Evolutionary conservation across 176 grass and related monocot genomes (phyloP).

Genomic region (Metroxylon sagu): DNA sequence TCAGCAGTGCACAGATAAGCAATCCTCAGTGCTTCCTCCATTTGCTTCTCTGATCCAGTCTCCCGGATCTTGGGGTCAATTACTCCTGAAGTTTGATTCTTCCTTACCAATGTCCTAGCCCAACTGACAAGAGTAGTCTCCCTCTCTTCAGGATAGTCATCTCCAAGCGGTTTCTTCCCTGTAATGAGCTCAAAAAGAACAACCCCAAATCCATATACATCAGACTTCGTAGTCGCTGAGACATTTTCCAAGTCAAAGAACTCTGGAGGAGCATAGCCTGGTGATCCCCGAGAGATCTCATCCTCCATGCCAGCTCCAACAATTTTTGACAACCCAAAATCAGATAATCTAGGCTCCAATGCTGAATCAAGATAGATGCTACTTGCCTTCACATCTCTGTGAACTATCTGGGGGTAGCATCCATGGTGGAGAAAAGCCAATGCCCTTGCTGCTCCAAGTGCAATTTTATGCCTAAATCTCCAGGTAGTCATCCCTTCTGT

Average conservation of each 20-base stretch:
- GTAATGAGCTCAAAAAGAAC: slow-evolving; percentile 88
- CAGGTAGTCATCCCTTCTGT: slow-evolving; percentile 65
- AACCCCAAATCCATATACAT: slow-evolving; percentile 73
- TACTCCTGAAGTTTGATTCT: slow-evolving; percentile 37
- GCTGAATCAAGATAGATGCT: slow-evolving; percentile 77
- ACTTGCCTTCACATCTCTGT: slow-evolving; percentile 85
- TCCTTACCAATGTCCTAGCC: slow-evolving; percentile 84
- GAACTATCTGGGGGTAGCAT: slow-evolving; percentile 82
- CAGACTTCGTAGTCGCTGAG: slow-evolving; percentile 52
- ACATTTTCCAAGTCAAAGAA: slow-evolving; percentile 49
- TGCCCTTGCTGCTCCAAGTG: slow-evolving; percentile 68
- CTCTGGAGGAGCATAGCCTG: slow-evolving; percentile 63
- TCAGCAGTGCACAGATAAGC: slow-evolving; percentile 91
- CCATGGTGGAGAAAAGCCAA: slow-evolving; percentile 96
- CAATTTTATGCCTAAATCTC: slow-evolving; percentile 86
- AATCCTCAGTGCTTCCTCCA: slow-evolving; percentile 76
- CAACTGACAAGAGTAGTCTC: slow-evolving; percentile 59
- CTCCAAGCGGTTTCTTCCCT: slow-evolving; percentile 69
- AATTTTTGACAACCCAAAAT: slow-evolving; percentile 75
- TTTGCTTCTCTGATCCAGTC: slow-evolving; percentile 51
- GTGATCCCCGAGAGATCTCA: slow-evolving; percentile 35
- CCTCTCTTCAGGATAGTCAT: slow-evolving; percentile 54
- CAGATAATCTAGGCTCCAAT: slow-evolving; percentile 77
- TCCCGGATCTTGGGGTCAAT: slow-evolving; percentile 73
- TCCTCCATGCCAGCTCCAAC: slow-evolving; percentile 28